These are phyloP conservation scores for Phytophthora citricola DNA, from an alignment of 352 stramenopile species.

Conservation along the genomic window DNA sequence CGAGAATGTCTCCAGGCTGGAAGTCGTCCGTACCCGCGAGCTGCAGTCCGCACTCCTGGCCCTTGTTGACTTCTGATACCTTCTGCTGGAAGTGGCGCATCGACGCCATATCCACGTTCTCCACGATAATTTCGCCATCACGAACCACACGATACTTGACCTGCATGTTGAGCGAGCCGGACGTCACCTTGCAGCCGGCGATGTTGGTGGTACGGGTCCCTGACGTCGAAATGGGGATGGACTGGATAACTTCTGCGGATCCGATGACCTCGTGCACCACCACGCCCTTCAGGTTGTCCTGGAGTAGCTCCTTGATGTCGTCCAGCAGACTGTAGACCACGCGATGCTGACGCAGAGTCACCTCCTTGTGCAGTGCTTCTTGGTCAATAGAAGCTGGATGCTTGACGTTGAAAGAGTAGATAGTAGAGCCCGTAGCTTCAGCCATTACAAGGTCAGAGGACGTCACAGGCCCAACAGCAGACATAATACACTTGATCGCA, in stretches of 20 bases:
- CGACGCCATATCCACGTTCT: conserved; percentile 86
- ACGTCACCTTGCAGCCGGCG: conserved; percentile 95
- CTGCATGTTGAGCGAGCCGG: conserved; percentile 91
- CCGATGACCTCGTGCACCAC: conserved; percentile 75
- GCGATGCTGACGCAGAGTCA: conserved; percentile 75
- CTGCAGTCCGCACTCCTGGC: conserved; percentile 98
- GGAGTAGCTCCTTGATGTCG: conserved; percentile 85
- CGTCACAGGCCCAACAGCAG: conserved; percentile 82
- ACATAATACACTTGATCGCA: conserved; percentile 85
- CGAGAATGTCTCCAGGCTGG: conserved; percentile 94
- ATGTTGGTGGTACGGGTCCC: conserved; percentile 93
- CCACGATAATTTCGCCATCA: conserved; percentile 91
- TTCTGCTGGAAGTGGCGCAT: conserved; percentile 94
- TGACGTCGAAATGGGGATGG: conserved; percentile 85
- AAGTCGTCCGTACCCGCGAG: conserved; percentile 94
- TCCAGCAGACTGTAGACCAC: conserved; percentile 92
- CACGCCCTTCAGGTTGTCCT: conserved; percentile 68
- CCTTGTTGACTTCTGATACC: conserved; percentile 91
- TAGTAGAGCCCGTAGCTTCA: conserved; percentile 77
- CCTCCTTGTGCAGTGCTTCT: conserved; percentile 79
- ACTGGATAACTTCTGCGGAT: conserved; percentile 80
- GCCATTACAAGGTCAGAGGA: conserved; percentile 88
- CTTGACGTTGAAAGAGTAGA: conserved; percentile 92
- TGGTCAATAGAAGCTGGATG: conserved; percentile 77
- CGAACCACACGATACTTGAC: conserved; percentile 88